Percentiles rank a stretch among this genome's conserved stretches.
These are phyloP conservation scores for Orbilia quercus DNA, from an alignment of 2,329 filamentous ascomycete species.

Conservation along the genomic window DNA sequence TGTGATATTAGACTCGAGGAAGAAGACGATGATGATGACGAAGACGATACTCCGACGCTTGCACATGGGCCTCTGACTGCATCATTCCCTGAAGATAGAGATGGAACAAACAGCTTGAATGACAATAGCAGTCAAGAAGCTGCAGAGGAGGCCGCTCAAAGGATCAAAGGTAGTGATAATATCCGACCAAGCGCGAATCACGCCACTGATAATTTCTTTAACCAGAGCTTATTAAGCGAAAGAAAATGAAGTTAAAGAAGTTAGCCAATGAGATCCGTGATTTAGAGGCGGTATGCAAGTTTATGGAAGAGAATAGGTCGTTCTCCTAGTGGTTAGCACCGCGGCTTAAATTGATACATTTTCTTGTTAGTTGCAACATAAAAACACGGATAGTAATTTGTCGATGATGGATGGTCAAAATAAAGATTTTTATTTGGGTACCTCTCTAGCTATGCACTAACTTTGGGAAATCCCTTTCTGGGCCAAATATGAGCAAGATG, in stretches of 20 bases:
- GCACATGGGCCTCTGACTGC: not conserved
- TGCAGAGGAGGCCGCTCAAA: not conserved
- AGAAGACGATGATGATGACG: not conserved
- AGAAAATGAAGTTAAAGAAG: slow-evolving; percentile 10
- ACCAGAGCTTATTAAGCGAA: slow-evolving; percentile 5
- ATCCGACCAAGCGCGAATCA: too few relatives aligned
- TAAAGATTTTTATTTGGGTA: too few relatives aligned
- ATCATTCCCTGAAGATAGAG: not conserved
- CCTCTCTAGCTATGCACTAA: too few relatives aligned
- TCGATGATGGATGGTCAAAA: too few relatives aligned
- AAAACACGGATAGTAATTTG: too few relatives aligned
- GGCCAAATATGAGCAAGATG: too few relatives aligned
- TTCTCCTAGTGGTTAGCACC: too few relatives aligned
- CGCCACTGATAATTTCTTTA: not conserved
- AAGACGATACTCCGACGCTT: not conserved
- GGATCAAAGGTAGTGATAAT: not conserved
- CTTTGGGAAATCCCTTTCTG: too few relatives aligned
- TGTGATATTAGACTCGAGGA: not conserved
- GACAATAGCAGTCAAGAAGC: not conserved
- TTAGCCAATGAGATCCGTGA: slow-evolving; percentile 1
- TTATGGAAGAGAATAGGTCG: not conserved
- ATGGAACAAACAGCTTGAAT: not conserved
- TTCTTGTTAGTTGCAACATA: too few relatives aligned
- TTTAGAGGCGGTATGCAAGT: slow-evolving; percentile 4
- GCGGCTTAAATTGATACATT: too few relatives aligned